Evolutionary conservation across 1,284 basidiomycete genomes (phyloP).

Genomic region (Fomitopsis palustris): DNA sequence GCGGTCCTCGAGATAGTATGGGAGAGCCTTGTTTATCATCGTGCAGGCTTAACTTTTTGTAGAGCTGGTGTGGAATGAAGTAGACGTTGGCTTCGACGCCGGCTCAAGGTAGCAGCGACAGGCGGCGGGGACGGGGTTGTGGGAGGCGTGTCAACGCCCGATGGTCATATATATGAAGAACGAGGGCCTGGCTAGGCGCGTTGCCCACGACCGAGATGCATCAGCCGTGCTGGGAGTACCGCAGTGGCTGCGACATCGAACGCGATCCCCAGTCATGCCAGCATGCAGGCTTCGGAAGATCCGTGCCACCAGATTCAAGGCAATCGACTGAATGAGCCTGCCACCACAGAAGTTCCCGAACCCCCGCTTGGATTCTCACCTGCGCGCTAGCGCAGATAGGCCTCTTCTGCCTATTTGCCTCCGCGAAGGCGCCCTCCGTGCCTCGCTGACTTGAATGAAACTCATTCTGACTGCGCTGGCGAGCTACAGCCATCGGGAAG

Average conservation of each 20-base stretch:
- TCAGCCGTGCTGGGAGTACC: conserved; percentile 5
- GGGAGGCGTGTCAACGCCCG: neutral
- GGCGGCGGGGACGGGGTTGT: neutral
- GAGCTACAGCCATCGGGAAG: neutral
- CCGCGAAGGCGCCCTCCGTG: neutral
- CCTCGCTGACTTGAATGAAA: neutral
- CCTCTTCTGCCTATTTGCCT: neutral
- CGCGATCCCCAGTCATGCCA: neutral
- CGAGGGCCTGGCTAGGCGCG: conserved; percentile 5
- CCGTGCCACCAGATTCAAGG: conserved; percentile 11
- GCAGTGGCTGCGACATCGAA: conserved; percentile 8
- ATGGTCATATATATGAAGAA: neutral
- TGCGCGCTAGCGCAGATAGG: neutral
- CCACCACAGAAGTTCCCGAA: conserved; percentile 8
- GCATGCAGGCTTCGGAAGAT: conserved; percentile 1
- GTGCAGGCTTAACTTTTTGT: conserved; percentile 2
- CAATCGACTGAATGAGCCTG: conserved; percentile 15
- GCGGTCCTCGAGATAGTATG: conserved; percentile 65
- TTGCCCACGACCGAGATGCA: conserved; percentile 7
- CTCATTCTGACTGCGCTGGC: neutral
- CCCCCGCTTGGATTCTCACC: neutral
- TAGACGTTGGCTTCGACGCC: too few relatives aligned
- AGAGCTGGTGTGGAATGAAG: neutral
- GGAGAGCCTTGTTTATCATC: conserved; percentile 36
- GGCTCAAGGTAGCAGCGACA: too few relatives aligned